Evolutionary conservation across 169 alveolate genomes (phyloP).

Genomic region (Prorocentrum cordatum): DNA sequence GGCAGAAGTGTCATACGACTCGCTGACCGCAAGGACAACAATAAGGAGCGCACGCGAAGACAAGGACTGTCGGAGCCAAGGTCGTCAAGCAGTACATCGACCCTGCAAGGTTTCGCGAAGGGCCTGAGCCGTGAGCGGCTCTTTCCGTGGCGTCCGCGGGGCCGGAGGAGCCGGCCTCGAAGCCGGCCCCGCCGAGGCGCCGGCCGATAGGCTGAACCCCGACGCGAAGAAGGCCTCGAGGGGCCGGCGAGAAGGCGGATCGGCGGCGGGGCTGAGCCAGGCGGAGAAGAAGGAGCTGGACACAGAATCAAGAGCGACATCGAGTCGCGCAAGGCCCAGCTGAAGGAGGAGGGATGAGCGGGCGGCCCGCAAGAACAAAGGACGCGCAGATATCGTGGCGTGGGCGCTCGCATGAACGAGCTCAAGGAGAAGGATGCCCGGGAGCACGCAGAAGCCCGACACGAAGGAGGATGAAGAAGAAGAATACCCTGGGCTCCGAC

Average conservation of each 20-base stretch:
- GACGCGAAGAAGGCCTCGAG: too few species aligned
- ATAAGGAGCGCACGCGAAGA: background rate
- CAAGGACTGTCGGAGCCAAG: background rate
- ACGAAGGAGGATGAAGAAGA: slow-evolving; percentile 5
- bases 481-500: background rate
- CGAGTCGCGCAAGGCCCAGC: background rate
- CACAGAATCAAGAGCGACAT: background rate
- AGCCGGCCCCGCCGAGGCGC: too few species aligned
- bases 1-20: background rate
- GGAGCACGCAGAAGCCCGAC: background rate
- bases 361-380: background rate
- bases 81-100: background rate
- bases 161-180: too few species aligned
- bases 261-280: too few species aligned
- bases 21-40: slow-evolving; percentile 1
- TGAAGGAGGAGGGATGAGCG: background rate
- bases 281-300: too few species aligned
- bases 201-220: too few species aligned
- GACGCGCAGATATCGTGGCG: background rate
- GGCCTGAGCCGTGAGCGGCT: too few species aligned
- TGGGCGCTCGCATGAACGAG: background rate
- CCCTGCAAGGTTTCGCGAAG: slow-evolving; percentile 13
- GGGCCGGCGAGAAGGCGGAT: too few species aligned
- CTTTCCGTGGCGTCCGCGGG: too few species aligned
- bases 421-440: slow-evolving; percentile 5